These are phyloP conservation scores for Jamesozyma lodderae DNA, from an alignment of 805 yeast species.

Conservation along the genomic window DNA sequence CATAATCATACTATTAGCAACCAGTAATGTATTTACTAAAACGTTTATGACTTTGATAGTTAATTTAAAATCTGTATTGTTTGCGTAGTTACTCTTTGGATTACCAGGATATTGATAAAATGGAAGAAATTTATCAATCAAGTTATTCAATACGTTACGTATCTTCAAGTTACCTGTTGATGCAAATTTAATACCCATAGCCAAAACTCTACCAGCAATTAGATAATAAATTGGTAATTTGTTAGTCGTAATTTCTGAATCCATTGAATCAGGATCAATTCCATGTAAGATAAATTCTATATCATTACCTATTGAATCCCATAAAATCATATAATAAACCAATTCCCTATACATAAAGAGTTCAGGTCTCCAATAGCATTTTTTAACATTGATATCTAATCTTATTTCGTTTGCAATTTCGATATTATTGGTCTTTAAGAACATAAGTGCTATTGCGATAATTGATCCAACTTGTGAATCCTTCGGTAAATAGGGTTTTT, in stretches of 20 bases:
- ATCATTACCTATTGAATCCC: conserved; percentile 51
- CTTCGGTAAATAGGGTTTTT: conserved; percentile 25
- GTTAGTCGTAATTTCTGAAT: conserved; percentile 42
- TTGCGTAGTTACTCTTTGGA: background rate
- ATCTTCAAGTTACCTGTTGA: conserved; percentile 53
- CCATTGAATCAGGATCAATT: conserved; percentile 3
- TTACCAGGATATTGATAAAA: conserved; percentile 32
- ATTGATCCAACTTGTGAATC: conserved; percentile 57
- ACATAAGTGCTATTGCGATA: conserved; percentile 65
- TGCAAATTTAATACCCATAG: conserved; percentile 70
- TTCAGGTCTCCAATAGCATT: conserved; percentile 52
- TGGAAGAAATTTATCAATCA: conserved; percentile 27
- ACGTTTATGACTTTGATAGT: conserved; percentile 43
- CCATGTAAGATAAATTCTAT: conserved; percentile 19
- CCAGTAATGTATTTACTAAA: conserved; percentile 48
- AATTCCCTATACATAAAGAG: conserved; percentile 55
- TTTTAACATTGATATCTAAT: conserved; percentile 39
- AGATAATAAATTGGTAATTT: conserved; percentile 54
- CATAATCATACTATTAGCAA: conserved; percentile 67
- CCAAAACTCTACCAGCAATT: conserved; percentile 63
- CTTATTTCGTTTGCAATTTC: conserved; percentile 47
- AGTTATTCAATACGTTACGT: conserved; percentile 34
- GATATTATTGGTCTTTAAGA: conserved; percentile 53
- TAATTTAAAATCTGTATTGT: conserved; percentile 45
- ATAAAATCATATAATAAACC: conserved; percentile 57